Evolutionary conservation across 441 rosid genomes (phyloP).

Genomic region (Gossypium aridum): DNA sequence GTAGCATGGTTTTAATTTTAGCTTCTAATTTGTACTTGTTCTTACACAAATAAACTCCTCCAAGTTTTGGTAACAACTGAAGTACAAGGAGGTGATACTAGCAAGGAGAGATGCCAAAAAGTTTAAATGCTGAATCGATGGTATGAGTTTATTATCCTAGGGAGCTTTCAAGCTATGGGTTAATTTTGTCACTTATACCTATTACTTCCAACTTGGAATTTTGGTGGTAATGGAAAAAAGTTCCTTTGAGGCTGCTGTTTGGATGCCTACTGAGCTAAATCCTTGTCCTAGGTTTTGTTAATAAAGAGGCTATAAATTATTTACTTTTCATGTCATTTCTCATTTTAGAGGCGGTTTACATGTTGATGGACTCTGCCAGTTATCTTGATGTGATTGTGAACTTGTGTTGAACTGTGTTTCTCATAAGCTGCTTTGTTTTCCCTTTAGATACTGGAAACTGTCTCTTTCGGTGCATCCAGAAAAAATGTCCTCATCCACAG

Average conservation of each 20-base stretch:
- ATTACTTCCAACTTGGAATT: neutral
- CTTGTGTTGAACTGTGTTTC: neutral
- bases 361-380: neutral
- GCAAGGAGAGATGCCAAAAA: neutral
- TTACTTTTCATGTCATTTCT: neutral
- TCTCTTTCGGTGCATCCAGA: slow-evolving; percentile 93
- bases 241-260: neutral
- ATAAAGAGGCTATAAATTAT: neutral
- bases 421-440: neutral
- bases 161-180: neutral
- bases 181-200: neutral
- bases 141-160: neutral
- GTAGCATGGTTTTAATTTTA: no score
- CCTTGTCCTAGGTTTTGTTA: neutral
- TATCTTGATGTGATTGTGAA: neutral
- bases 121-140: neutral
- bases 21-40: no score
- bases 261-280: neutral
- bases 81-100: neutral
- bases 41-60: no score
- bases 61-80: neutral
- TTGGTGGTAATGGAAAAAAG: neutral
- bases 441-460: slow-evolving; percentile 82
- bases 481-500: slow-evolving; percentile 88
- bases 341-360: neutral